Base-by-base conservation (phyloP, 2,329 filamentous ascomycete species). In the Paramyrothecium roridum region DNA sequence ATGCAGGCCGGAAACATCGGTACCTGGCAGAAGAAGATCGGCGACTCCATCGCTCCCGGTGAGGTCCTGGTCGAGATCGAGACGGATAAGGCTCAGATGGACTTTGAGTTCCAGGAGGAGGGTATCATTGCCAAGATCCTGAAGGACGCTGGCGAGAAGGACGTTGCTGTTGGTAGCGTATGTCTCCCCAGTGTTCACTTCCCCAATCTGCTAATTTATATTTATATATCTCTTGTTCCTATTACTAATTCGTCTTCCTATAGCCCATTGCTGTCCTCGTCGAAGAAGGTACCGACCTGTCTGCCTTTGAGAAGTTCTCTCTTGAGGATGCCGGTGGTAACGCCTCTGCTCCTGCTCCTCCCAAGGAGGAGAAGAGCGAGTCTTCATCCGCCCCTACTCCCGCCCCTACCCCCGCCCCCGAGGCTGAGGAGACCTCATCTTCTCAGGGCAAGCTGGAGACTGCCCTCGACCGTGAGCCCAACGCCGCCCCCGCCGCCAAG, bases 71-170 rank as follows among this genome's bases (percentile, higher is more conserved):
- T 96, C 65, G 93, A 96, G 82, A 96, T 98, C 69, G 95, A 99
- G 84, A 99, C 95, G 67, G 95, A 99, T 79, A 99, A 99, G 84
- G 95, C 95, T 62, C 95, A 98, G 81, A 99, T 99, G 95, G 95
- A 99, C 81, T 98, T 99, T 74, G 95, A 99, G 78, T 98, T 96
- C 78, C 95, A 99, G 78, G 95, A 99, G 70, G 95, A 98, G 73
- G 95, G 93, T 80, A 84, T 96, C 58, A 83, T 99, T 64, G 93
- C 95, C 68, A 96, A 96, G 84, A 84, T 98, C 61, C 81, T 99
- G 70, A 95, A 92, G 80, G 90, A 96, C 48, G 88, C 89, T 57
- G 96, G 96, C 63, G 89, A 88, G 76, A 99, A 98, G 82, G 95
- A 99, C 73, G 80, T 99, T 59, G 75, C 93, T 30, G 92, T 99